Base-by-base conservation (phyloP, 2,329 filamentous ascomycete genomes). In the Ceratocystis cacaofunesta region DNA sequence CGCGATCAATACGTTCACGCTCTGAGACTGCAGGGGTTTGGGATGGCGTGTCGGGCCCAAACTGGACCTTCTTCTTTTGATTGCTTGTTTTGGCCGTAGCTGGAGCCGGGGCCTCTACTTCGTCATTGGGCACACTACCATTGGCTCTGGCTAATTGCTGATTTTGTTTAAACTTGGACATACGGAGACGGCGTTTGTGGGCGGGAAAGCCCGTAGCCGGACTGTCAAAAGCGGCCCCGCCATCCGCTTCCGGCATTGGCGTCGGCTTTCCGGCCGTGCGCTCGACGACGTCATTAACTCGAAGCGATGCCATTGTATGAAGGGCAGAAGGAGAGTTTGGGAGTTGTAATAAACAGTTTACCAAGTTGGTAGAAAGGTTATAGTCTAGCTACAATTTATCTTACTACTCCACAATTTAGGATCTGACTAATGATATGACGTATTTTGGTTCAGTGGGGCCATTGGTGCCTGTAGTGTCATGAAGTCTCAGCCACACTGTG, bases 81-180 rank as follows among this genome's bases (percentile, higher is more conserved):
- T 48, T 32, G 65, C 52, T 22, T 48, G 55, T 60, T 12, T 12
- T 25, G 67, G 61, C 64, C 5, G 30, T 25, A 17, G 41, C 50
- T 12, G 36, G 5, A 12, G 22, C 25, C 1, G 60, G 15, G 25
- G 69, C 68, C 2, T 28, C 41, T 36, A 15, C 5, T 44, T 60
- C 28, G 22, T 61, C 55, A 5, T 52, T 43, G 19, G 52, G 7
- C 6, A 61, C 25, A 25, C 50, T 58, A n/a, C 36, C 63, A 22
- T 65, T 67, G 10, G 60, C 66, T 48, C 61, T 65, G 41, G 66
- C 66, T 10, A 65, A 6, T 62, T 78, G 75, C 68, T 82, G 79
- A 71, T 85, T 83, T 71, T 89, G 85, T 73, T 90, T 95, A 78
- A 96, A 96, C 1, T 87, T 82, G 1, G 91, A 96, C 6, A 83